These are phyloP conservation scores for Cutaneotrichosporon dermatis DNA, from an alignment of 1,284 basidiomycete species.

Conservation along the genomic window DNA sequence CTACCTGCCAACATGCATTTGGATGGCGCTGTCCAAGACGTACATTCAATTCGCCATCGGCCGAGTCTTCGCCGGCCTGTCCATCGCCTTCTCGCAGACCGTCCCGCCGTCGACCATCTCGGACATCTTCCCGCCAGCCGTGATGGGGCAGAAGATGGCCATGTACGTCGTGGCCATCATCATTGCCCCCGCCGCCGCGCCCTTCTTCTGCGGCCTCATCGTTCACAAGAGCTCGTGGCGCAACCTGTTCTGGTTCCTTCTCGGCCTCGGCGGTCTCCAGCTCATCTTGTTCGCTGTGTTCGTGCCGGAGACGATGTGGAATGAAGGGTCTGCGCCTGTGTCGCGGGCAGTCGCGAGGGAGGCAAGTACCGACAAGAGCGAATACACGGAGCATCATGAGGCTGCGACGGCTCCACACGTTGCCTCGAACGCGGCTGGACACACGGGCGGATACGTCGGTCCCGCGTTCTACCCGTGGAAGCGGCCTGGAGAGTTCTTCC, in stretches of 20 bases:
- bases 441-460: constrained; percentile 3
- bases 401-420: background rate
- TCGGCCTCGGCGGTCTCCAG: constrained; percentile 30
- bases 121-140: constrained; percentile 34
- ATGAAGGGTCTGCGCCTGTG: background rate
- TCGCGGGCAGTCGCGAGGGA: background rate
- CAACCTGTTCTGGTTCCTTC: constrained; percentile 40
- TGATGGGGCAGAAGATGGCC: constrained; percentile 41
- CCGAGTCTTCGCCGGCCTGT: constrained; percentile 30
- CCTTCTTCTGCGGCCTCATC: constrained; percentile 43
- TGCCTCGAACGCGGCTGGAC: too few relatives aligned
- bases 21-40: constrained; percentile 34
- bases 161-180: constrained; percentile 35
- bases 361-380: background rate
- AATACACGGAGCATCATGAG: background rate
- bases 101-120: constrained; percentile 33
- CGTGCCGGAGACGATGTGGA: constrained; percentile 46
- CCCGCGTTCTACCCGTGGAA: constrained; percentile 1
- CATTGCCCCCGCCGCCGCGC: constrained; percentile 39
- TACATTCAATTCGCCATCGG: constrained; percentile 26
- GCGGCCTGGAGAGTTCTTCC: background rate
- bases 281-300: constrained; percentile 26
- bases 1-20: constrained; percentile 43
- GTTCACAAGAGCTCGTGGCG: constrained; percentile 29
- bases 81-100: constrained; percentile 29